Evolutionary conservation across 306 rosid species (phyloP).

Genomic region (Fragaria ananassa): DNA sequence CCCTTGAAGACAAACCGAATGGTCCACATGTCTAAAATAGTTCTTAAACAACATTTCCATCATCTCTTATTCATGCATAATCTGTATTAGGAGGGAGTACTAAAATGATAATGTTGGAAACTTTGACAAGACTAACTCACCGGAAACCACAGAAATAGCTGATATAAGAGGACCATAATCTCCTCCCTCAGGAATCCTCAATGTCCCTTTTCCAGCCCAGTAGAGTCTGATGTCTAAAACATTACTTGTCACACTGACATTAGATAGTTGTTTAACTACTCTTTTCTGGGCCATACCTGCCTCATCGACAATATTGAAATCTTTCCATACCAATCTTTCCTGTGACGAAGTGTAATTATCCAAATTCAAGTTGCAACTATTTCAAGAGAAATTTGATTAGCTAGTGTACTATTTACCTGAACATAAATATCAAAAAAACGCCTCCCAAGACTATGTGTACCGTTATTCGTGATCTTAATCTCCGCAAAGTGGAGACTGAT

Average conservation of each 20-base stretch:
- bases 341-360: slow-evolving; percentile 21
- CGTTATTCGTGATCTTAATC: slow-evolving; percentile 24
- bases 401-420: slow-evolving; percentile 41
- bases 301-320: slow-evolving; percentile 41
- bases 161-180: slow-evolving; percentile 59
- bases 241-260: slow-evolving; percentile 35
- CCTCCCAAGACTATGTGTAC: slow-evolving; percentile 26
- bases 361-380: slow-evolving; percentile 20
- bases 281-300: slow-evolving; percentile 38
- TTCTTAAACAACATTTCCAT: not conserved
- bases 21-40: not conserved
- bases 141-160: slow-evolving; percentile 54
- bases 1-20: not conserved
- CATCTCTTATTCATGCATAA: not conserved
- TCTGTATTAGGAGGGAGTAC: not conserved
- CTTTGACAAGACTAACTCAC: slow-evolving; percentile 25
- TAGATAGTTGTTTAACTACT: slow-evolving; percentile 21
- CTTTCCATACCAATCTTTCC: slow-evolving; percentile 43
- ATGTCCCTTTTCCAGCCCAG: slow-evolving; percentile 56
- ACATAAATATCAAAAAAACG: slow-evolving; percentile 43
- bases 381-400: slow-evolving; percentile 7
- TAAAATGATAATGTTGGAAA: not conserved
- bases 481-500: slow-evolving; percentile 41
- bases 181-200: slow-evolving; percentile 46
- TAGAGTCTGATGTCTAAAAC: slow-evolving; percentile 48